These are phyloP conservation scores for Scheffersomyces lignicola DNA, from an alignment of 1,139 yeast species.

Conservation along the genomic window DNA sequence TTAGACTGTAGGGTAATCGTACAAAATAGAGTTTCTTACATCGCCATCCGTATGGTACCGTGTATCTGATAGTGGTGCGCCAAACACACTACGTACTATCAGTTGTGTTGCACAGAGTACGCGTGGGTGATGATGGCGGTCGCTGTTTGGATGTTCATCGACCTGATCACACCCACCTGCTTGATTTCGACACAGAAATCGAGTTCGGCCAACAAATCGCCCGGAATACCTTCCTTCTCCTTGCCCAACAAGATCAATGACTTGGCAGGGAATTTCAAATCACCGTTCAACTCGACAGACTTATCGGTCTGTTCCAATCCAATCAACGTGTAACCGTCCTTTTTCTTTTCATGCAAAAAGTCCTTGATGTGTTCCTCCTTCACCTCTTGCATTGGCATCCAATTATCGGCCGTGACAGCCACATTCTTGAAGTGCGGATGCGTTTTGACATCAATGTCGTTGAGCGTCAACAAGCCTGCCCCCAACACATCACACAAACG, in stretches of 20 bases:
- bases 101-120: constrained; percentile 74
- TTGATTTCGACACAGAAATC: constrained; percentile 89
- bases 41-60: neutral
- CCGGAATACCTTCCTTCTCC: constrained; percentile 92
- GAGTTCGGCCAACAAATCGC: constrained; percentile 74
- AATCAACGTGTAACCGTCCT: constrained; percentile 79
- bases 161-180: constrained; percentile 87
- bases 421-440: constrained; percentile 78
- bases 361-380: constrained; percentile 51
- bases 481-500: constrained; percentile 90
- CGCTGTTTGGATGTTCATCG: constrained; percentile 97
- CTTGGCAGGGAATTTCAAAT: constrained; percentile 72
- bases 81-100: constrained; percentile 6
- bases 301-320: constrained; percentile 93
- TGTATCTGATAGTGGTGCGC: neutral
- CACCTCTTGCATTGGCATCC: constrained; percentile 96
- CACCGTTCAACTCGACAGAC: constrained; percentile 65
- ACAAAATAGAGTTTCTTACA: constrained; percentile 2
- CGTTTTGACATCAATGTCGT: constrained; percentile 62
- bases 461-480: constrained; percentile 76
- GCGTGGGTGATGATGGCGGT: constrained; percentile 93
- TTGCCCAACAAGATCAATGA: constrained; percentile 78
- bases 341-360: constrained; percentile 64
- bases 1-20: neutral
- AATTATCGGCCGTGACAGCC: constrained; percentile 89